Percentiles rank a stretch among this genome's conserved stretches.
phyloP scores from a whole-genome alignment of 1,284 basidiomycete genomes.

The Ustilago tritici region DNA sequence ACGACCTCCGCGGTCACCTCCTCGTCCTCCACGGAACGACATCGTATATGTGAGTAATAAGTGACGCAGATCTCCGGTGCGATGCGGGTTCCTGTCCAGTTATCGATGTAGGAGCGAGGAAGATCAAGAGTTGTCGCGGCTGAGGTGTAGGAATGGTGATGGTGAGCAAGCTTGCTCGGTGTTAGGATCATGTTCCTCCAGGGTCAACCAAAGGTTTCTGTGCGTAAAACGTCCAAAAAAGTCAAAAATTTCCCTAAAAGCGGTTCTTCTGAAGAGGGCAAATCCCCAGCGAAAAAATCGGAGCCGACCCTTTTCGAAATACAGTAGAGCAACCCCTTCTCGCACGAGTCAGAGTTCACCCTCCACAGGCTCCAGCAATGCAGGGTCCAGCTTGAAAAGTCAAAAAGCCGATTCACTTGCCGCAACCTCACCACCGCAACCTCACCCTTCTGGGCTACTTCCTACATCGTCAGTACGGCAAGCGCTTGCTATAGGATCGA shows the following conservation, averaged over 20 bases:
- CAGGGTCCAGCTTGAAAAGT: neutral
- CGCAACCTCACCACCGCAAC: neutral
- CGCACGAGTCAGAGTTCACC: constrained; percentile 21
- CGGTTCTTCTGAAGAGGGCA: constrained; percentile 15
- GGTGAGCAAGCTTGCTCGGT: constrained; percentile 9
- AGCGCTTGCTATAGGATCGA: neutral
- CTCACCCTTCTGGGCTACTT: neutral
- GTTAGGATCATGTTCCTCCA: neutral
- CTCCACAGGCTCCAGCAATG: neutral
- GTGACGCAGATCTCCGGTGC: constrained; percentile 1
- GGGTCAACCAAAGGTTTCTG: neutral
- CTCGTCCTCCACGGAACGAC: constrained; percentile 61
- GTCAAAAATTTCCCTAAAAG: constrained; percentile 42
- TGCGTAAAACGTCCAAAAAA: constrained; percentile 36
- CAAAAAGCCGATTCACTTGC: neutral
- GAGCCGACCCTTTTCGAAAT: constrained; percentile 20
- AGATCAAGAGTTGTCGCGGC: neutral
- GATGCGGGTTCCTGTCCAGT: neutral
- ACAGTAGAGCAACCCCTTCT: neutral
- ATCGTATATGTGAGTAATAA: constrained; percentile 28
- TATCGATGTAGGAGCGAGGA: neutral
- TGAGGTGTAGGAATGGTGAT: constrained; percentile 16
- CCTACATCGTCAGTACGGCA: neutral
- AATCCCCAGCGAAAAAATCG: constrained; percentile 13
- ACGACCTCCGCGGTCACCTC: constrained; percentile 56